Evolutionary conservation across 108 stramenopile genomes (phyloP), one percentile per base, ranked within the genome.

Genomic region (Discostella pseudostelligera): DNA sequence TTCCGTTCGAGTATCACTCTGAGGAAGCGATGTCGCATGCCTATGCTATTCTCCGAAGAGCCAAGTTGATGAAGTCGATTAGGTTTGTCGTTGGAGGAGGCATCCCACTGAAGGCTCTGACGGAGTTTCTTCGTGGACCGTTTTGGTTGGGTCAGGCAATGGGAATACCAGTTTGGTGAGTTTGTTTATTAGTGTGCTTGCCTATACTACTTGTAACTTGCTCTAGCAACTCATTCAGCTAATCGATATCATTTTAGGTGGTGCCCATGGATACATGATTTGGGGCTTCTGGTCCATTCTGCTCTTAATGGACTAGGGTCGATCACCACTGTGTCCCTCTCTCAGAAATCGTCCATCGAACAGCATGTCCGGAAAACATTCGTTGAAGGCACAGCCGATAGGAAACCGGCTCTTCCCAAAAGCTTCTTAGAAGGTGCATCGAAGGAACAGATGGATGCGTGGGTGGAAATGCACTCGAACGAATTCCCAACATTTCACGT

Each of bases 181-280:
- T 54, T 32, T 22, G 24, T 2, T 29, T 32, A n/a, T n/a, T n/a
- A n/a, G n/a, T 28, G 13, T 35, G 10, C 28, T 54, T 14, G 26
- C n/a, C n/a, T n/a, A n/a, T n/a, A n/a, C n/a, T n/a, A n/a, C n/a
- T n/a, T n/a, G n/a, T n/a, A n/a, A n/a, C n/a, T n/a, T n/a, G n/a
- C n/a, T n/a, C n/a, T n/a, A n/a, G n/a, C n/a, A n/a, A n/a, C n/a
- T n/a, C n/a, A n/a, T n/a, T n/a, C n/a, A n/a, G 12, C 25, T 2
- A 37, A 58, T 9, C 24, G 22, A 19, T 20, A 22, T 58, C 6
- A 39, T 42, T 42, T 58, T 28, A 54, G 53, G 53, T 92, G 91
- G 91, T 85, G 87, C 56, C 91, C 91, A 20, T 83, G 80, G 84
- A 81, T 89, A 47, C 91, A 92, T 43, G 91, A 92, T 69, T 62